phyloP scores from a whole-genome alignment of 768 basidiomycete genomes.

The Jaapia argillacea region DNA sequence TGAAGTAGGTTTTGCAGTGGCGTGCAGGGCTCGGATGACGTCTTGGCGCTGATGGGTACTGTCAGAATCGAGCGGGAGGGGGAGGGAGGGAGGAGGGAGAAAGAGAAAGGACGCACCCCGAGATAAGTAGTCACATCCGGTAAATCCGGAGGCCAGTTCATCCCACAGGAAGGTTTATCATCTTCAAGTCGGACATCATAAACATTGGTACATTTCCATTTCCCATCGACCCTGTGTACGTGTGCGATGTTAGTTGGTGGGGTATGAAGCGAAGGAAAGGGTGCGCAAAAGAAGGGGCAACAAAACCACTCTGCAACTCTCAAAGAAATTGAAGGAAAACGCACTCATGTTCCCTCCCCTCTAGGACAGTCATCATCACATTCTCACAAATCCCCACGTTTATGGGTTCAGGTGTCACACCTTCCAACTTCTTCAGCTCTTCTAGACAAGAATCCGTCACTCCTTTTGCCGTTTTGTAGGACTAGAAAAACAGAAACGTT shows the following conservation, averaged over 20 bases:
- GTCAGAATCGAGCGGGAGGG: conserved; percentile 1
- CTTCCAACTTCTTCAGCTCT: conserved; percentile 30
- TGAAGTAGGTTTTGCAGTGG: conserved; percentile 56
- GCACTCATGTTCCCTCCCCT: conserved; percentile 29
- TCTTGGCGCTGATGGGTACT: conserved; percentile 51
- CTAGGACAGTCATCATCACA: conserved; percentile 38
- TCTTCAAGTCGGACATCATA: conserved; percentile 94
- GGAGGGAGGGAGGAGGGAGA: neutral
- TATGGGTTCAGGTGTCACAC: conserved; percentile 37
- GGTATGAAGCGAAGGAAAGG: no score
- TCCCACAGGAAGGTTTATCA: conserved; percentile 77
- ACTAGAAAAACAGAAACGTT: conserved; percentile 23
- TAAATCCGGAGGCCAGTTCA: conserved; percentile 96
- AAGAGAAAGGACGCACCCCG: conserved; percentile 40
- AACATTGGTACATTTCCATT: conserved; percentile 79
- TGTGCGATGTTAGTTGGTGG: no score
- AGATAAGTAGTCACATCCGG: conserved; percentile 67
- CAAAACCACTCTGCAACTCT: conserved; percentile 2
- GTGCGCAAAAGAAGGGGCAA: neutral
- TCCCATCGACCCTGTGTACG: conserved; percentile 49
- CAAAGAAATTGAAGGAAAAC: conserved; percentile 7
- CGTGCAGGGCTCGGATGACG: conserved; percentile 80
- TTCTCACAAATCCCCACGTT: conserved; percentile 45
- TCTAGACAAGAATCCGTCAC: conserved; percentile 50
- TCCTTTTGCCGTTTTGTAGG: conserved; percentile 49